Evolutionary conservation across 1,284 basidiomycete genomes (phyloP), one percentile per base, ranked within the genome.

Genomic region (Pholiota adiposa): DNA sequence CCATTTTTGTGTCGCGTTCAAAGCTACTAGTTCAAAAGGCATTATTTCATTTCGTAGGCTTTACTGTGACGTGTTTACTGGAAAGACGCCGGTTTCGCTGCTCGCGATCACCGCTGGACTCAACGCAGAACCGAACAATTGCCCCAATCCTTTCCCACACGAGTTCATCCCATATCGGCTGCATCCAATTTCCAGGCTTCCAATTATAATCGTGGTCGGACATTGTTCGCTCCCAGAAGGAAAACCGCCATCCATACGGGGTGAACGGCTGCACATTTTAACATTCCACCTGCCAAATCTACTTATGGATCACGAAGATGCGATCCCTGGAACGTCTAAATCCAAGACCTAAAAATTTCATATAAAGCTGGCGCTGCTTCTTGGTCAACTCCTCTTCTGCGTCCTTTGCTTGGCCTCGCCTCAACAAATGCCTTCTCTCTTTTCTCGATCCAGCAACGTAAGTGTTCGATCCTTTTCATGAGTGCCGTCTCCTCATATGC

Each of bases 211-310:
- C 12, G 23, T 19, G 25, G 8, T 34, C 34, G 54, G 59, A 41
- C 38, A 46, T 61, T 64, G 56, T 64, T 64, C 63, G 63, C 63
- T 55, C 59, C 43, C 29, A 19, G 27, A 31, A 12, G 53, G 9
- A 16, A n/a, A 16, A 25, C 29, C 43, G 11, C 9, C 44, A 29
- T 31, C 56, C 49, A 54, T 58, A 51, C 38, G 56, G 53, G 52
- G 56, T n/a, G 23, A 54, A 27, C 29, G n/a, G 23, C 41, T 40
- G 19, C 23, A 55, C 52, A 58, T 56, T 11, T 18, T 5, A 52
- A 40, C 57, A 65, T 65, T 63, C 61, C 25, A 36, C 52, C 61
- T 65, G 62, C 63, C 64, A 63, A 34, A 56, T 49, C n/a, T n/a
- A n/a, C n/a, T 19, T 21, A n/a, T 31, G 43, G 29, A 57, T 44